Evolutionary conservation across 805 yeast genomes (phyloP), one percentile per base, ranked within the genome.

Genomic region (Candida schatavii): DNA sequence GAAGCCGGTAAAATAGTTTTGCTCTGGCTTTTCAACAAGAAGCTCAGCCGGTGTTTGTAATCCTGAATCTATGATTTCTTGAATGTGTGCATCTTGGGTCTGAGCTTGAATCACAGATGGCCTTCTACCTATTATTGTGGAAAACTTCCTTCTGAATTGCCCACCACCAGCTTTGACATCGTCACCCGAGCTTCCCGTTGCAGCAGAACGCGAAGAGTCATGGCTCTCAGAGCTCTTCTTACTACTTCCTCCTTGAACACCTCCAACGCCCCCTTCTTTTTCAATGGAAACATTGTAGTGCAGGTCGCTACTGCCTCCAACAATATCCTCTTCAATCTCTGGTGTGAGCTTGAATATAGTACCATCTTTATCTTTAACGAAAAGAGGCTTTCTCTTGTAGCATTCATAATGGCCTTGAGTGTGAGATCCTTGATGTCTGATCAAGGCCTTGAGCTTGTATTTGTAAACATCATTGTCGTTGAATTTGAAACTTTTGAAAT

Each of bases 321-420:
- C 19, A 1, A 46, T 42, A 7, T 52, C 61, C 25, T 64, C 70
- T 21, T 52, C 50, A 5, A 70, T 64, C 44, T 70, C 74, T 1
- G 74, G 72, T 3, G 69, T 60, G 37, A 70, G 50, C 49, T 70
- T 70, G 48, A 66, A 59, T 21, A 64, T 66, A 38, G 55, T 57
- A 0, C 74, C 72, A 5, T 67, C 74, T 15, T 58, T 51, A 43
- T 67, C 68, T 46, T 74, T 77, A 40, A 70, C 79, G 42, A 72
- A 74, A 3, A 74, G 58, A 2, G 93, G 91, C 56, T 89, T 90
- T 37, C 80, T 80, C 47, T 85, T 81, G 57, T 80, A 88, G 52
- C 96, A 87, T 54, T 90, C 96, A 57, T 89, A 90, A 56, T 90
- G 98, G 1, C 98, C 98, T 34, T 80, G 77, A 17, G 81, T 75